A percentile compares a stretch with the other conserved stretches of the same genome.
These are phyloP conservation scores for Eucalyptus pauciflora DNA, from an alignment of 345 rosid species.

Conservation along the genomic window DNA sequence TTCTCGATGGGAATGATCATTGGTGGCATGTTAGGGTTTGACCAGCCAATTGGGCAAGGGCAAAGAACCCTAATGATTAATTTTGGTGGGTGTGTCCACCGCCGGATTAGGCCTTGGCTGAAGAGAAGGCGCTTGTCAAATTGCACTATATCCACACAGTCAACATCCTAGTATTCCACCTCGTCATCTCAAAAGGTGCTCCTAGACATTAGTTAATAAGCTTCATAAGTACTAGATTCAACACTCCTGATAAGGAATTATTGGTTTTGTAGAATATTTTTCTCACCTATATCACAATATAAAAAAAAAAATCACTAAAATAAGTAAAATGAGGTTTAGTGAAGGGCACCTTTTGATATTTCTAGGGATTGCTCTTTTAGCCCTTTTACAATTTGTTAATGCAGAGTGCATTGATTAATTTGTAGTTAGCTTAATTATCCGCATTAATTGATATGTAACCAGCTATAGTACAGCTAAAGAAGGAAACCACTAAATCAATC, in stretches of 20 bases:
- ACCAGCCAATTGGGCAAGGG: background rate
- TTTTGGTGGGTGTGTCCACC: background rate
- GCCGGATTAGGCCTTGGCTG: background rate
- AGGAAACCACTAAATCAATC: background rate
- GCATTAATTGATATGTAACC: background rate
- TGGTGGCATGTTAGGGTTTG: background rate
- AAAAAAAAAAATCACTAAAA: background rate
- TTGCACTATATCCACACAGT: background rate
- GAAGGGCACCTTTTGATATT: background rate
- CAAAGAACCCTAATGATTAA: background rate
- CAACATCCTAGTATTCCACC: background rate
- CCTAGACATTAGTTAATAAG: background rate
- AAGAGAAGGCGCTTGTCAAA: background rate
- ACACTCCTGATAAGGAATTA: background rate
- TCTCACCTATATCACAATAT: background rate
- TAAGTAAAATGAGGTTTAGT: background rate
- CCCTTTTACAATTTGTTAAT: background rate
- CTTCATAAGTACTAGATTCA: background rate
- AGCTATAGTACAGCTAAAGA: background rate
- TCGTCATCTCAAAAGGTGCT: background rate
- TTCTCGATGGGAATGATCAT: background rate
- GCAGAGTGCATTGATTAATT: background rate
- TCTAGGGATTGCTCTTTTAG: background rate
- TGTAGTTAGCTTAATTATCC: background rate
- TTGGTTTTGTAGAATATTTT: background rate